phyloP scores from a whole-genome alignment of 306 rosid genomes.

The Dicorynia guianensis region DNA sequence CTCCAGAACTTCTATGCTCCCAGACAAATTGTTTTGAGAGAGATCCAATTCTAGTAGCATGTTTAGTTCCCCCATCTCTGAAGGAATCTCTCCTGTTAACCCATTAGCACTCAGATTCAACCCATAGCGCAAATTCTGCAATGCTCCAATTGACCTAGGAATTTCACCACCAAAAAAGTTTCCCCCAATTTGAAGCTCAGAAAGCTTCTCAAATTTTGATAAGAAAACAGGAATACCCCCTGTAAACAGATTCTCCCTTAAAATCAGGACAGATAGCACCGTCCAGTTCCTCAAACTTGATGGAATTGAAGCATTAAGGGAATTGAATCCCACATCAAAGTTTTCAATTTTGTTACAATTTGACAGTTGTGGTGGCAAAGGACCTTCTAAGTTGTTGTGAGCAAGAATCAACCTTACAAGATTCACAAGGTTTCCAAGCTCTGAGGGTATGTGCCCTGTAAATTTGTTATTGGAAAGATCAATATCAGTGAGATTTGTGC shows the following conservation, averaged over 20 bases:
- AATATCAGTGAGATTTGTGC: constrained; percentile 50
- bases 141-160: constrained; percentile 55
- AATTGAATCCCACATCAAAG: constrained; percentile 61
- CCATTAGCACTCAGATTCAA: constrained; percentile 67
- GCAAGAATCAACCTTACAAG: constrained; percentile 49
- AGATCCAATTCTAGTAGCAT: constrained; percentile 47
- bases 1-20: constrained; percentile 47
- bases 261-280: constrained; percentile 39
- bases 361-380: constrained; percentile 57
- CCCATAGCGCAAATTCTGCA: constrained; percentile 41
- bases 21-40: constrained; percentile 63
- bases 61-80: constrained; percentile 41
- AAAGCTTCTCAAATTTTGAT: constrained; percentile 46
- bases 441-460: constrained; percentile 50
- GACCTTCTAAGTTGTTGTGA: constrained; percentile 56
- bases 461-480: constrained; percentile 54
- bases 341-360: constrained; percentile 41
- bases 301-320: constrained; percentile 60
- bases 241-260: constrained; percentile 57
- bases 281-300: constrained; percentile 56
- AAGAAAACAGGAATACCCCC: constrained; percentile 60
- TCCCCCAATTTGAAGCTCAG: constrained; percentile 60
- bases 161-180: constrained; percentile 59
- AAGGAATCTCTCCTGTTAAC: constrained; percentile 58
- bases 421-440: constrained; percentile 55